Evolutionary conservation across 2,329 filamentous ascomycete species (phyloP), one percentile per base, ranked within the genome.

Genomic region (Pyrenophora seminiperda): DNA sequence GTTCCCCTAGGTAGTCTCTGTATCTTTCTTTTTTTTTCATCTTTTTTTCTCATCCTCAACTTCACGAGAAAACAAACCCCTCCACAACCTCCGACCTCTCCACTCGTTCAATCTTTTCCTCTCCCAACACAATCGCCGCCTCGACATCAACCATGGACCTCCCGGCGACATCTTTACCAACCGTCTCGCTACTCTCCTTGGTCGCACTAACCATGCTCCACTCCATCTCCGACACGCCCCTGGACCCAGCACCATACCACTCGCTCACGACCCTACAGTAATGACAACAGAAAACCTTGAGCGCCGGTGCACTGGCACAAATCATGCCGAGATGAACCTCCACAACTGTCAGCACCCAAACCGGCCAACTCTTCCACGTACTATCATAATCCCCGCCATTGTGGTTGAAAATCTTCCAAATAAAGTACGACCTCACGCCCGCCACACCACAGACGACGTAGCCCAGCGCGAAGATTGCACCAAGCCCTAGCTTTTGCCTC

Each of bases 241-340:
- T 34, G 0, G 47, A 41, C 4, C 34, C 41, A 24, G 47, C 30
- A 5, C 34, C 41, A 24, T 49, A 45, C 10, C 14, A 10, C 4
- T 10, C 33, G 2, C 34, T 9, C 2, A 22, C 15, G 7, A 41
- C 14, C 15, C 19, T 31, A 22, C 36, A 48, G n/a, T 44, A 53
- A 13, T 54, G 50, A 14, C 24, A 46, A 15, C 61, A 42, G 32
- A 65, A 62, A 9, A 52, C 53, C 13, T 62, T 64, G 17, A 61
- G 49, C 1, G 59, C 55, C 0, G 59, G 62, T 1, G 50, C 54
- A 18, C 54, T 55, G 7, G 59, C 57, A 30, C 59, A 59, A 19
- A 61, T 58, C 2, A 49, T 49, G 2, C 62, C 61, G 4, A 65
- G 29, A 14, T 63, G 55, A 0, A 59, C 22, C 20, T 64, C 59